Conservation (phyloP, 768 basidiomycete species). For the Lentinula sp. region DNA sequence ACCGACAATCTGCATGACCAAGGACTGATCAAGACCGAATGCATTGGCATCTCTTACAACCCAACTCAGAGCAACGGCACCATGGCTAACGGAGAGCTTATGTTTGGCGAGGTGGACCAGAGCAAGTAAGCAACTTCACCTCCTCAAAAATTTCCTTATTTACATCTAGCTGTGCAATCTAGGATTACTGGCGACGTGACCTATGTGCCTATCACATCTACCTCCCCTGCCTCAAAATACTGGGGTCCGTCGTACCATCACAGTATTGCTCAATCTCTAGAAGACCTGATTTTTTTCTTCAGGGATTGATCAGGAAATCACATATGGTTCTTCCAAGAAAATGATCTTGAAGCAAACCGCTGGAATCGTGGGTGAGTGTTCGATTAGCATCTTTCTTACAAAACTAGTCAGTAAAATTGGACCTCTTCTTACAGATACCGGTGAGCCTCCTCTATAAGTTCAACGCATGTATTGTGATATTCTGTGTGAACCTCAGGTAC, state of each 20-base stretch:
- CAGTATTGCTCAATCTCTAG: background rate
- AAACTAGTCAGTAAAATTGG: background rate
- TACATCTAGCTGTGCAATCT: constrained; percentile 36
- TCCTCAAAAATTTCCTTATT: background rate
- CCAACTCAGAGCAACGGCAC: constrained; percentile 30
- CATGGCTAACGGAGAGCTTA: constrained; percentile 45
- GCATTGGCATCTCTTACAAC: constrained; percentile 46
- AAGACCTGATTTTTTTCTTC: background rate
- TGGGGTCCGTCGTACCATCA: constrained; percentile 31
- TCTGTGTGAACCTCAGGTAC: constrained; percentile 24
- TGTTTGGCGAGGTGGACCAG: constrained; percentile 36
- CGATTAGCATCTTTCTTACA: background rate
- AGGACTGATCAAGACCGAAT: constrained; percentile 31
- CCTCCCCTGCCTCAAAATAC: constrained; percentile 29
- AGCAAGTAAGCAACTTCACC: constrained; percentile 7
- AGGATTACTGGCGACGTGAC: constrained; percentile 36
- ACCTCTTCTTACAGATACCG: background rate
- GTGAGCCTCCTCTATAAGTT: background rate
- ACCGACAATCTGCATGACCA: constrained; percentile 46
- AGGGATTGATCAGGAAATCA: constrained; percentile 48
- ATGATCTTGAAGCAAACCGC: constrained; percentile 41
- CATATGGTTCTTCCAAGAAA: constrained; percentile 14
- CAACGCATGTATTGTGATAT: background rate
- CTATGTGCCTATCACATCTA: constrained; percentile 40
- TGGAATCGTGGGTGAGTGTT: constrained; percentile 41